Conservation (phyloP, 148 eudicot genomes). For the Linanthus parryae region DNA sequence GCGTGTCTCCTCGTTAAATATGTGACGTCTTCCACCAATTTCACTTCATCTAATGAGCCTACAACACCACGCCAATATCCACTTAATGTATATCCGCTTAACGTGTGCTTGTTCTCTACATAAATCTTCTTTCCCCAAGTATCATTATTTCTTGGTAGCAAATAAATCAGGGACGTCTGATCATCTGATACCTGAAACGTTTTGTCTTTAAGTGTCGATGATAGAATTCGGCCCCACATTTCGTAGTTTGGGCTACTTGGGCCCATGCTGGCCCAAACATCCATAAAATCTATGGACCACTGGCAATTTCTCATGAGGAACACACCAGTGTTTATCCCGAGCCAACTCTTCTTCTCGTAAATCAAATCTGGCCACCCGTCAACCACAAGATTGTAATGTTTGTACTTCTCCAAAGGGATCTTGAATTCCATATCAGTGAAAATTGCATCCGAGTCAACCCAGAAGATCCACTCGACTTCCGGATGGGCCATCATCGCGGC, state of each 20-base stretch:
- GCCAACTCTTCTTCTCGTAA: constrained; percentile 45
- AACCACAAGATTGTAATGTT: constrained; percentile 36
- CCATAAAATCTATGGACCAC: constrained; percentile 62
- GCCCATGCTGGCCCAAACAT: constrained; percentile 51
- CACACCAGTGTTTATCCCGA: constrained; percentile 64
- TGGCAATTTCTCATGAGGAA: constrained; percentile 61
- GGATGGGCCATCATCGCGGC: constrained; percentile 83
- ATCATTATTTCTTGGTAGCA: constrained; percentile 35
- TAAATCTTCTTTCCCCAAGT: constrained; percentile 54
- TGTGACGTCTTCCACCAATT: constrained; percentile 16
- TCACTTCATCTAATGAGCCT: constrained; percentile 28
- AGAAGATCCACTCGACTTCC: constrained; percentile 83
- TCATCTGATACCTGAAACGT: constrained; percentile 49
- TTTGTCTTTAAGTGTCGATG: constrained; percentile 36
- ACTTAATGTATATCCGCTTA: constrained; percentile 51
- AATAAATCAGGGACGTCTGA: constrained; percentile 49
- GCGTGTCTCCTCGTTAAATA: constrained; percentile 43
- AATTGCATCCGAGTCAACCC: constrained; percentile 80
- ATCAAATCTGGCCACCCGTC: constrained; percentile 49
- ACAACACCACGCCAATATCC: constrained; percentile 76
- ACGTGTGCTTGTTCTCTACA: constrained; percentile 44
- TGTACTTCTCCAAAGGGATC: constrained; percentile 38
- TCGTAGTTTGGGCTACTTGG: constrained; percentile 46
- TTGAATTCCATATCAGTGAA: constrained; percentile 71
- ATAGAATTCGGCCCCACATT: constrained; percentile 44